Evolutionary conservation across 2,329 filamentous ascomycete genomes (phyloP).

Genomic region (Plectosphaerella sp.): DNA sequence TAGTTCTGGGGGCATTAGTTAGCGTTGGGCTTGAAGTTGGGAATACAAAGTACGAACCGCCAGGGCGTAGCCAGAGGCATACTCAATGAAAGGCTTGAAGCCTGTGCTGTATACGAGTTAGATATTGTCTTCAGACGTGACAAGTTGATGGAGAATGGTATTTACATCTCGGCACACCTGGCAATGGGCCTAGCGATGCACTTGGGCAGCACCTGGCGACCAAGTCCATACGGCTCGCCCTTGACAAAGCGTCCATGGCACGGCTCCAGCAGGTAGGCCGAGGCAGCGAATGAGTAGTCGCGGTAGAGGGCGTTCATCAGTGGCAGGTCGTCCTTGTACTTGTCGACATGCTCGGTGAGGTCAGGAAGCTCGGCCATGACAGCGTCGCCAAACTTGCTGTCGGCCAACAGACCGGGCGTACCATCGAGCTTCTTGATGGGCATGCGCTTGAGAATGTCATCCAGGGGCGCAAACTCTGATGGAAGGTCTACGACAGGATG

Average conservation of each 20-base stretch:
- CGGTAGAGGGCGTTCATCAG: conserved; percentile 83
- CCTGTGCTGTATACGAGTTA: conserved; percentile 41
- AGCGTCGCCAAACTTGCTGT: conserved; percentile 68
- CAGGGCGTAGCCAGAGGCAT: conserved; percentile 63
- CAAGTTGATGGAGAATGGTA: not conserved
- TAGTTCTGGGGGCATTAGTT: conserved; percentile 41
- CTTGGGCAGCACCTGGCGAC: conserved; percentile 66
- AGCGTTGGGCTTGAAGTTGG: too few species aligned
- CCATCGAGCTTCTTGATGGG: conserved; percentile 74
- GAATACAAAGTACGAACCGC: too few species aligned
- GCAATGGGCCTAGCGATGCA: conserved; percentile 78
- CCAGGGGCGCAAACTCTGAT: conserved; percentile 65
- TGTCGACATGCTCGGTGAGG: conserved; percentile 67
- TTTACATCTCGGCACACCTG: conserved; percentile 80
- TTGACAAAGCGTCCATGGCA: conserved; percentile 73
- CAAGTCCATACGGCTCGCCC: conserved; percentile 74
- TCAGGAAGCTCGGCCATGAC: conserved; percentile 73
- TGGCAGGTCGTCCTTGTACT: conserved; percentile 67
- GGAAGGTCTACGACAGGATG: conserved; percentile 63
- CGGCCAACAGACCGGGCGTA: conserved; percentile 71
- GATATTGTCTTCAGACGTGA: not conserved
- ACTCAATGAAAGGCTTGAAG: conserved; percentile 93
- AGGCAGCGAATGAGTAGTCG: conserved; percentile 88
- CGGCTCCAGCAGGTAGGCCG: conserved; percentile 85
- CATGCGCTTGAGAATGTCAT: conserved; percentile 70